Conservation (phyloP, 2,329 filamentous ascomycete genomes). For the Penicillium sp. region DNA sequence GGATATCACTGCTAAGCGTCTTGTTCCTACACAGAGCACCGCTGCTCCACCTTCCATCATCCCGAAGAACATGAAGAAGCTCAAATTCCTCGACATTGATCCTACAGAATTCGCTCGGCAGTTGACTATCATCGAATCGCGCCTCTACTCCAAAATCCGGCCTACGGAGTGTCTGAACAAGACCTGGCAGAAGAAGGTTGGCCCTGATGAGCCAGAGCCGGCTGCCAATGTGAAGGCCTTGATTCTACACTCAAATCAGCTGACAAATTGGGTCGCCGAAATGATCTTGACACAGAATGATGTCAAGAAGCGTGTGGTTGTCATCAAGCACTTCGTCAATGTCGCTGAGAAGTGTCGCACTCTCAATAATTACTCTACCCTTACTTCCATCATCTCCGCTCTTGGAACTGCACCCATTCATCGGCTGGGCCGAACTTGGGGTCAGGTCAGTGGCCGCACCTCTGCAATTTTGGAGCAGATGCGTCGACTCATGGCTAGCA, state of each 20-base stretch:
- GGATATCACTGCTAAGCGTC: conserved; percentile 75
- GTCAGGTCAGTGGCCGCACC: conserved; percentile 83
- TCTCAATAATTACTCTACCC: conserved; percentile 94
- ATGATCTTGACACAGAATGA: conserved; percentile 96
- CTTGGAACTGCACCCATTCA: conserved; percentile 93
- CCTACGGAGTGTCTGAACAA: conserved; percentile 96
- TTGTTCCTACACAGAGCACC: conserved; percentile 81
- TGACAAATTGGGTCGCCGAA: conserved; percentile 99
- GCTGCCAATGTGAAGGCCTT: conserved; percentile 93
- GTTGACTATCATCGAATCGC: conserved; percentile 93
- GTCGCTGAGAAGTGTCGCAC: conserved; percentile 96
- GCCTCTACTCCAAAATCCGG: conserved; percentile 91
- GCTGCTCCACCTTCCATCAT: conserved; percentile 84
- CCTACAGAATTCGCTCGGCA: conserved; percentile 95
- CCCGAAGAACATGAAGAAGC: conserved; percentile 98
- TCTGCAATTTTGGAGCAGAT: conserved; percentile 79
- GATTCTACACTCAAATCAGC: conserved; percentile 95
- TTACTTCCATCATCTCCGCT: conserved; percentile 97
- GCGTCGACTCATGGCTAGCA: conserved; percentile 92
- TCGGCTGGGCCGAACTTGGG: conserved; percentile 89
- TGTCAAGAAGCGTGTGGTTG: conserved; percentile 91
- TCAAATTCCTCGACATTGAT: conserved; percentile 97
- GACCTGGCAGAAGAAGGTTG: conserved; percentile 96
- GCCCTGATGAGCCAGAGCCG: conserved; percentile 67
- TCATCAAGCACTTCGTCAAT: conserved; percentile 97